A percentile compares a stretch with the other conserved stretches of the same genome.
Conservation (phyloP, 192 early-diverging fungal species). For the Coemansia sp. region DNA sequence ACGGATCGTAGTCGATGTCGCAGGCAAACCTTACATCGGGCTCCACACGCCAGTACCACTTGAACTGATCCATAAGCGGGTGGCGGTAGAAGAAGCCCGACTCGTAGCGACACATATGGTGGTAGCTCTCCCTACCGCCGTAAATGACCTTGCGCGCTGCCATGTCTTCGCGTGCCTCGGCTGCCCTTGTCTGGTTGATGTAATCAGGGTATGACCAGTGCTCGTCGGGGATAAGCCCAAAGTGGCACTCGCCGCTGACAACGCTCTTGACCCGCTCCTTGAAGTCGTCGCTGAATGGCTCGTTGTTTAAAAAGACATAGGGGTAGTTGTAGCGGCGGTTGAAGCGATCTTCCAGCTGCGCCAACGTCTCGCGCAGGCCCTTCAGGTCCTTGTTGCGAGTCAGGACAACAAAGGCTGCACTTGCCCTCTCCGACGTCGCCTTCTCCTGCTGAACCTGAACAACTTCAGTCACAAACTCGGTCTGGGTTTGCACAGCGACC, state of each 20-base stretch:
- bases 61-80: slow-evolving; percentile 63
- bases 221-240: slow-evolving; percentile 64
- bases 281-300: slow-evolving; percentile 66
- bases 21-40: slow-evolving; percentile 76
- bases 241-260: slow-evolving; percentile 41
- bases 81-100: slow-evolving; percentile 81
- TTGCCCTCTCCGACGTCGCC: slow-evolving; percentile 50
- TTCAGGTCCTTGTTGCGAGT: slow-evolving; percentile 70
- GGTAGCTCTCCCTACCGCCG: slow-evolving; percentile 61
- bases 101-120: slow-evolving; percentile 69
- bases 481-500: slow-evolving; percentile 19
- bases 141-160: slow-evolving; percentile 57
- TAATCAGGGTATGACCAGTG: slow-evolving; percentile 76
- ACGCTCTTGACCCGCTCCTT: slow-evolving; percentile 48
- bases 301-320: slow-evolving; percentile 82
- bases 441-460: slow-evolving; percentile 42
- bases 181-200: slow-evolving; percentile 68
- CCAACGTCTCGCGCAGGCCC: slow-evolving; percentile 64
- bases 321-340: slow-evolving; percentile 76
- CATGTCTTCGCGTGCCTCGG: slow-evolving; percentile 57
- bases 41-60: slow-evolving; percentile 86
- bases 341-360: slow-evolving; percentile 71
- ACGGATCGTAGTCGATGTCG: slow-evolving; percentile 81
- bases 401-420: slow-evolving; percentile 72
- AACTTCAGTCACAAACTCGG: slow-evolving; percentile 17